A percentile compares a stretch with the other conserved stretches of the same genome.
Conservation (phyloP, 106 monocot genomes). For the Gastrodia elata region DNA sequence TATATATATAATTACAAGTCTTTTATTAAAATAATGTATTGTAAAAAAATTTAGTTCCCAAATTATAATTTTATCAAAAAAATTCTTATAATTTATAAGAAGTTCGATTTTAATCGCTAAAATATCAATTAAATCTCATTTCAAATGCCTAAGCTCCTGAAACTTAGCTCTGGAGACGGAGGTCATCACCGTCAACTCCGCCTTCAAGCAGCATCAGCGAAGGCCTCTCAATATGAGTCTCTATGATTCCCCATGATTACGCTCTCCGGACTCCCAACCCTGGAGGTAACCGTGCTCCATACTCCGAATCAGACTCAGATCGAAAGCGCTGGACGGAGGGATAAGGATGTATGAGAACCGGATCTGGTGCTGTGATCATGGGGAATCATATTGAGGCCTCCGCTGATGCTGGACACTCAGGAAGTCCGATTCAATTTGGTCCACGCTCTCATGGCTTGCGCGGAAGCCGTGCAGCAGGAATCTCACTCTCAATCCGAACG, state of each 20-base stretch:
- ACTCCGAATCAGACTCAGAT: conserved; percentile 9
- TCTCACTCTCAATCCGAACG: conserved; percentile 30
- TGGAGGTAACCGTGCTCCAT: not conserved
- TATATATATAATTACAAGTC: too few species aligned
- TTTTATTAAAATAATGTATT: too few species aligned
- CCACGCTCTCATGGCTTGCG: conserved; percentile 72
- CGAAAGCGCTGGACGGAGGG: not conserved
- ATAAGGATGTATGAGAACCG: conserved; percentile 1
- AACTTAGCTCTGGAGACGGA: too few species aligned
- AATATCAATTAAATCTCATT: too few species aligned
- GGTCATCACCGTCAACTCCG: too few species aligned
- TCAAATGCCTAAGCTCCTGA: too few species aligned
- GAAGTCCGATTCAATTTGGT: conserved; percentile 76
- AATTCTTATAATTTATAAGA: too few species aligned
- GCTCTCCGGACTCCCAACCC: not conserved
- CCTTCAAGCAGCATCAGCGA: too few species aligned
- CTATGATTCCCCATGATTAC: not conserved
- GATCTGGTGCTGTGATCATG: not conserved
- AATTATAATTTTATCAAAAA: too few species aligned
- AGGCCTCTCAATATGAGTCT: too few species aligned
- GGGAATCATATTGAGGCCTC: conserved; percentile 6
- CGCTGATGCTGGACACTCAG: conserved; percentile 47
- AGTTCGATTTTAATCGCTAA: too few species aligned
- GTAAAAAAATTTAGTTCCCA: too few species aligned
- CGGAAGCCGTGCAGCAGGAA: conserved; percentile 64